Base-by-base conservation (phyloP, 2,329 filamentous ascomycete genomes). In the Paradendryphiella salina region DNA sequence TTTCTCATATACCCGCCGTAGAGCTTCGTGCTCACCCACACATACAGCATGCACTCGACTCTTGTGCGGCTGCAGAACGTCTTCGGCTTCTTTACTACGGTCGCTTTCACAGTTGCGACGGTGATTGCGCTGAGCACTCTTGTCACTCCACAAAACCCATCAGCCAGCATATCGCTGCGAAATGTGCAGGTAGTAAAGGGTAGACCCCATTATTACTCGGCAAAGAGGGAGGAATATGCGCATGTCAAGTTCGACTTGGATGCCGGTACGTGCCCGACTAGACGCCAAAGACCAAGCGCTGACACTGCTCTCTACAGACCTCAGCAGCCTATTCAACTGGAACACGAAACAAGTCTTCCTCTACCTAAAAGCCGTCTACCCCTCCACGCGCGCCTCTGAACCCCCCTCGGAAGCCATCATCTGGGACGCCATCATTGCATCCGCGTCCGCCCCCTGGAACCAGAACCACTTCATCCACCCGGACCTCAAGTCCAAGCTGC, bases 311-410 rank as follows among this genome's bases (percentile, higher is more conserved):
- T 47, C 8, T 15, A 7, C 56, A 80, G 93, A 99, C 77, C 83
- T 99, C 54, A 88, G 85, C 54, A 87, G 87, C 35, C 89, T 99
- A 64, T 97, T 97, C 82, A 96, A 89, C 70, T 99, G 93, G 94
- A 99, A 99, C 81, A 99, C 95, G 15, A 99, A 99, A 76, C 90
- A 97, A 77, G 79, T 99, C 67, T 99, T 97, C 77, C 86, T 96
- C 73, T 99, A 96, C 78, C 86, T 99, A 52, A 93, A 90, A 47
- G 93, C 93, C 46, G 86, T 80, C 48, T 88, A 87, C 70, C 79
- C 80, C 31, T 77, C 79, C 31, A 75, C 75, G 39, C 73, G 74
- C 39, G 50, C 73, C 52, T 57, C 56, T 32, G 66, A 75, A 57
- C 76, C 77, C 9, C 57, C 71, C 41, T 79, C 77, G 29, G 77